phyloP scores from a whole-genome alignment of 495 filamentous ascomycete genomes.

The Evernia prunastri region DNA sequence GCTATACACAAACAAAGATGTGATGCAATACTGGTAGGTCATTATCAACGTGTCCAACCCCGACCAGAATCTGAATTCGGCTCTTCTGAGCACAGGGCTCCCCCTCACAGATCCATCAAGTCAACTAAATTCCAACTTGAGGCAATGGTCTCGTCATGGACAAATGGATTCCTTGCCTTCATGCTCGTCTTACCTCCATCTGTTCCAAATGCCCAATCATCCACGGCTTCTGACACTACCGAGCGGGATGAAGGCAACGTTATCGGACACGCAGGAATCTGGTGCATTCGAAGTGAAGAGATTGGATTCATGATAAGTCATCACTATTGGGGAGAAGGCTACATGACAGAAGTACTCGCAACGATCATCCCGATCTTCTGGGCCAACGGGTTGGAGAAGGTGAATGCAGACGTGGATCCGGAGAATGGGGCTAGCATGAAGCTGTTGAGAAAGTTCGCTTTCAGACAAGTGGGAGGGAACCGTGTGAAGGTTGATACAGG shows the following conservation, averaged over 20 bases:
- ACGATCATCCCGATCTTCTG: slow-evolving; percentile 14
- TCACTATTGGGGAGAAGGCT: slow-evolving; percentile 18
- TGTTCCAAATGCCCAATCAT: neutral
- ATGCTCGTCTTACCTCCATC: slow-evolving; percentile 8
- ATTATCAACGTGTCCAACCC: neutral
- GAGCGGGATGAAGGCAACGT: neutral
- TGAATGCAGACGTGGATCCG: slow-evolving; percentile 19
- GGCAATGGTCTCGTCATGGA: slow-evolving; percentile 73
- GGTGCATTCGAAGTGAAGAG: slow-evolving; percentile 3
- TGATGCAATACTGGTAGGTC: slow-evolving; percentile 22
- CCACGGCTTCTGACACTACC: neutral
- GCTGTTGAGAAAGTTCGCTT: slow-evolving; percentile 14
- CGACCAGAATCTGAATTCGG: too few species aligned
- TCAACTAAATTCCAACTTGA: slow-evolving; percentile 60
- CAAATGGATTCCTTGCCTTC: slow-evolving; percentile 33
- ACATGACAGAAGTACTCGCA: slow-evolving; percentile 18
- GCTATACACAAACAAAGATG: slow-evolving; percentile 16
- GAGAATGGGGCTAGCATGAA: slow-evolving; percentile 13
- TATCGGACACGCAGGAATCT: slow-evolving; percentile 22
- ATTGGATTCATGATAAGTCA: slow-evolving; percentile 19
- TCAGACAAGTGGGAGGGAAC: slow-evolving; percentile 14
- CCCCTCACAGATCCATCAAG: neutral
- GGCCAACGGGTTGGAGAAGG: slow-evolving; percentile 21
- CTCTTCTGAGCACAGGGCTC: neutral
- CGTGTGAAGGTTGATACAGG: slow-evolving; percentile 17